These are phyloP conservation scores for Lipomyces chichibuensis DNA, from an alignment of 805 yeast species.

Conservation along the genomic window DNA sequence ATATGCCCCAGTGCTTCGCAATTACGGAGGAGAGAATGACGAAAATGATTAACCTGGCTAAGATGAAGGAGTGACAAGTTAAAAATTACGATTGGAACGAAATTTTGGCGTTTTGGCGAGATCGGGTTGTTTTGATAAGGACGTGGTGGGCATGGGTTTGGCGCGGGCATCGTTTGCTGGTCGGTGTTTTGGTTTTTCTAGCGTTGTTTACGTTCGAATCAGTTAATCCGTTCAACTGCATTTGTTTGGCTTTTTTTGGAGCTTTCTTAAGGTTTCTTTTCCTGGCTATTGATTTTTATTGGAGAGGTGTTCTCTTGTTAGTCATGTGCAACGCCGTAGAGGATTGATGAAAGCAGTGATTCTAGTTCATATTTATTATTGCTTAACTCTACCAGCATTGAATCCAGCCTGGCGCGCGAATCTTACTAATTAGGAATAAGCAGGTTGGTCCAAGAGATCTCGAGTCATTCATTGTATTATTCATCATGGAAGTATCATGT, in stretches of 20 bases:
- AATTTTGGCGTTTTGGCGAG: neutral
- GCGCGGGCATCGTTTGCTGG: neutral
- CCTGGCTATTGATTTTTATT: neutral
- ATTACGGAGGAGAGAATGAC: slow-evolving; percentile 3
- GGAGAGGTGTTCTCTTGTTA: neutral
- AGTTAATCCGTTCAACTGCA: no score
- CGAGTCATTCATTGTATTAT: neutral
- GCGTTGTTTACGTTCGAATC: neutral
- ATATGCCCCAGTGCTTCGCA: neutral
- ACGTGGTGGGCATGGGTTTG: neutral
- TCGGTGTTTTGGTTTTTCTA: neutral
- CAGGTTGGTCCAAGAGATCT: no score
- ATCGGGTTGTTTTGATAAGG: neutral
- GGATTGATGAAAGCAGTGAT: neutral
- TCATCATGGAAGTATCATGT: neutral
- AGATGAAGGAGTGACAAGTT: no score
- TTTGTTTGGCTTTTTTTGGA: neutral
- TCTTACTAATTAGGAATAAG: no score
- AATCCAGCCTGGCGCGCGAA: no score
- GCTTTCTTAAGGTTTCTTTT: neutral
- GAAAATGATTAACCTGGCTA: slow-evolving; percentile 1
- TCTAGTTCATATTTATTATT: no score
- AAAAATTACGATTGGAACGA: no score
- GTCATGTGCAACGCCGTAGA: neutral
- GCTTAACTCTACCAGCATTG: no score